Conservation (phyloP, 768 basidiomycete species). For the Rhizopogon vesiculosus region DNA sequence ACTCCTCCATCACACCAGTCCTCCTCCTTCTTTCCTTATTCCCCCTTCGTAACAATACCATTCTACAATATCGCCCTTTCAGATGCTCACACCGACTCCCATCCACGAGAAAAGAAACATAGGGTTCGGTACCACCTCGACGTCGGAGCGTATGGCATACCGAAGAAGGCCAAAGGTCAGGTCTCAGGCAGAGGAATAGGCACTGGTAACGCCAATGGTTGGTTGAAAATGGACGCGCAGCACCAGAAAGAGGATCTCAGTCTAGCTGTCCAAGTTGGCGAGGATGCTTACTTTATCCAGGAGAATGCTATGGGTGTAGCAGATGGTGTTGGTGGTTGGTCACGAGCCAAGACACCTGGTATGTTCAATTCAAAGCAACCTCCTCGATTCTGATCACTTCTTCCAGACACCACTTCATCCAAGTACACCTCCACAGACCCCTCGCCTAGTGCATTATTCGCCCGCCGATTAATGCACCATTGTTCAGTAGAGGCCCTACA, state of each 20-base stretch:
- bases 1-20: conserved; percentile 26
- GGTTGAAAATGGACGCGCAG: conserved; percentile 22
- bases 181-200: conserved; percentile 19
- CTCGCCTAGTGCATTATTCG: conserved; percentile 55
- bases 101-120: conserved; percentile 26
- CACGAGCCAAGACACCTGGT: conserved; percentile 36
- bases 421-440: conserved; percentile 32
- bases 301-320: conserved; percentile 91
- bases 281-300: conserved; percentile 84
- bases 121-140: conserved; percentile 51
- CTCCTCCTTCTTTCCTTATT: conserved; percentile 30
- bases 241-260: conserved; percentile 28
- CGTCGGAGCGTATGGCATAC: conserved; percentile 81
- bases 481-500: conserved; percentile 54
- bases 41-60: conserved; percentile 27
- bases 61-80: conserved; percentile 21
- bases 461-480: conserved; percentile 81
- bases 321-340: conserved; percentile 95
- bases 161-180: conserved; percentile 43
- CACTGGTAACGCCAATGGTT: conserved; percentile 14
- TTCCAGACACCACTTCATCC: conserved; percentile 15
- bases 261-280: conserved; percentile 78
- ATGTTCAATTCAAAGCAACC: conserved; percentile 7
- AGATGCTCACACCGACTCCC: conserved; percentile 20
- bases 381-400: background rate